Conservation (phyloP, 148 eudicot species). For the Heliosperma pusillum region DNA sequence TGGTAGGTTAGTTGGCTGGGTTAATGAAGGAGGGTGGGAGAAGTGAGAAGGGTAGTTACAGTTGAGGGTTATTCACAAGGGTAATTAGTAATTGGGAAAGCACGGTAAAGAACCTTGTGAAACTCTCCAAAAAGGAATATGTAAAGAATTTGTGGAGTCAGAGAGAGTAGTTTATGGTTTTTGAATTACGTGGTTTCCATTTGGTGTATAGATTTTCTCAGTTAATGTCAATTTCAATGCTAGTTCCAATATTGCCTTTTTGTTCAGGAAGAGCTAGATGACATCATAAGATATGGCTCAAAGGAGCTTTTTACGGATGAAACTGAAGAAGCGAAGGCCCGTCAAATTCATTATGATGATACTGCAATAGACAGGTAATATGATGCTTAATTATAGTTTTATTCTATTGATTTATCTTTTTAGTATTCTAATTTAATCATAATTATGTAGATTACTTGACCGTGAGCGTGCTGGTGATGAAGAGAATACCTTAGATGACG, state of each 20-base stretch:
- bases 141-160: no score
- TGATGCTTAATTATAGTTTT: slow-evolving; percentile 9
- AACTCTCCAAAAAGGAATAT: no score
- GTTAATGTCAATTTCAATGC: not conserved
- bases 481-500: slow-evolving; percentile 74
- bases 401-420: slow-evolving; percentile 10
- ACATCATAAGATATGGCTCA: slow-evolving; percentile 94
- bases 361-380: slow-evolving; percentile 80
- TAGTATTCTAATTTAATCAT: not conserved
- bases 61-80: no score
- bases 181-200: not conserved
- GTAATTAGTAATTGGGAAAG: no score
- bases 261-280: slow-evolving; percentile 89
- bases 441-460: slow-evolving; percentile 60
- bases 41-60: no score
- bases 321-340: slow-evolving; percentile 88
- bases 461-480: slow-evolving; percentile 89
- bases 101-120: no score
- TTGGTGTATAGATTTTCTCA: slow-evolving; percentile 1
- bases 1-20: no score
- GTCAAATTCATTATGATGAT: slow-evolving; percentile 97
- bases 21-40: no score
- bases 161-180: not conserved
- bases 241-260: slow-evolving; percentile 16
- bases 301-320: slow-evolving; percentile 92